Evolutionary conservation across 2,329 filamentous ascomycete species (phyloP), one percentile per base, ranked within the genome.

Genomic region (Aspergillus sp.): DNA sequence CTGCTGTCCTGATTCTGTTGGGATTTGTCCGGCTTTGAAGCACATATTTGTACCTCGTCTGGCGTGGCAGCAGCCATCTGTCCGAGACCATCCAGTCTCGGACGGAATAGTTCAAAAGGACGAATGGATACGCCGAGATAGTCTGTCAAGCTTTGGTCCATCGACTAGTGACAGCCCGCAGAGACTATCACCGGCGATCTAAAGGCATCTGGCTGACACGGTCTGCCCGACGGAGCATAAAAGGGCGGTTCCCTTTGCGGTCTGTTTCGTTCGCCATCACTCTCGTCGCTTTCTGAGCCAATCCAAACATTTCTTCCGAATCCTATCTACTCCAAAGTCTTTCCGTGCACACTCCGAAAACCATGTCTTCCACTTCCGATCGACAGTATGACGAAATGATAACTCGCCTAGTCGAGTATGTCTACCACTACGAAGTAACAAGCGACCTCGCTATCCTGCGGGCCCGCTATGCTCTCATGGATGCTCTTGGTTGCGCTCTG

Each of bases 321-420:
- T 6, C 25, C 47, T 50, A 30, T 50, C 47, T 19, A 8, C 5
- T 7, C 7, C 4, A 32, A 50, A 11, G 2, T 15, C 47, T 13
- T 30, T 23, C 23, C 25, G 15, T 50, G 23, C 47, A 11, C 47
- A 36, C 30, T 49, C n/a, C 13, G 19, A 13, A 13, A n/a, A 50
- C 23, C 47, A 50, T 50, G 47, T 27, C 41, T 44, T 44, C 47
- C 25, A 25, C 44, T 23, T 32, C 47, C 25, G 47, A 50, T 50
- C 47, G 47, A 17, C 47, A 30, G 6, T 72, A 54, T 70, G 64
- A 74, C 82, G 82, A 27, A 78, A 55, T 62, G 15, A 70, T 71
- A 25, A n/a, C 36, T 44, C 66, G 68, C n/a, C 51, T 71, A 19
- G 61, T 63, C 21, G 13, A 62, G 49, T 71, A 71, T 54, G 59